A percentile compares a stretch with the other conserved stretches of the same genome.
Conservation (phyloP, 148 eudicot species). For the Linanthus parryae region DNA sequence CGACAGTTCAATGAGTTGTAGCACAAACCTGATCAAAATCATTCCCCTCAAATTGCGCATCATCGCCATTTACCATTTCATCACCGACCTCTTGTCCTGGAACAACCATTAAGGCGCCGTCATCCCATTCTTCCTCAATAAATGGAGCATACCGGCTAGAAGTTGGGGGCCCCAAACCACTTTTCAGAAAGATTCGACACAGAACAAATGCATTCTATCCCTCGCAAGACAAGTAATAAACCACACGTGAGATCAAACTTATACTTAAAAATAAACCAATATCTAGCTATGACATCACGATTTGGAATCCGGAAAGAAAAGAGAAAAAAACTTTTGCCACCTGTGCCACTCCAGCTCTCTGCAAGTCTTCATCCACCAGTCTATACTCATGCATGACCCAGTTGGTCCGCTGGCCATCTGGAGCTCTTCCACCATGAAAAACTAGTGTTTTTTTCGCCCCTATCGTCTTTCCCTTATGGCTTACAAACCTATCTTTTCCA, state of each 20-base stretch:
- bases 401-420: conserved; percentile 22
- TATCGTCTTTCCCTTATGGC: conserved; percentile 15
- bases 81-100: conserved; percentile 60
- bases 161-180: conserved; percentile 30
- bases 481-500: conserved; percentile 24
- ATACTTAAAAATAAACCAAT: too few species aligned
- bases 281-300: too few species aligned
- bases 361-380: conserved; percentile 19
- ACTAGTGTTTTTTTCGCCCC: conserved; percentile 31
- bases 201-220: conserved; percentile 41
- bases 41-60: conserved; percentile 44
- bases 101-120: conserved; percentile 25
- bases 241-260: neutral
- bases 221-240: conserved; percentile 9
- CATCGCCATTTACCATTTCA: conserved; percentile 40
- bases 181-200: conserved; percentile 27
- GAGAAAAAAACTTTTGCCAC: too few species aligned
- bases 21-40: conserved; percentile 9
- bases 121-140: conserved; percentile 30
- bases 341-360: conserved; percentile 15
- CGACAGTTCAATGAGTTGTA: too few species aligned
- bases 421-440: conserved; percentile 26
- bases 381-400: conserved; percentile 37
- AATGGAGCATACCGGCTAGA: conserved; percentile 32
- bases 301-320: too few species aligned